Percentiles rank a stretch among this genome's conserved stretches.
phyloP scores from a whole-genome alignment of 1,284 basidiomycete species.

The Coniferiporia sulphurascens region DNA sequence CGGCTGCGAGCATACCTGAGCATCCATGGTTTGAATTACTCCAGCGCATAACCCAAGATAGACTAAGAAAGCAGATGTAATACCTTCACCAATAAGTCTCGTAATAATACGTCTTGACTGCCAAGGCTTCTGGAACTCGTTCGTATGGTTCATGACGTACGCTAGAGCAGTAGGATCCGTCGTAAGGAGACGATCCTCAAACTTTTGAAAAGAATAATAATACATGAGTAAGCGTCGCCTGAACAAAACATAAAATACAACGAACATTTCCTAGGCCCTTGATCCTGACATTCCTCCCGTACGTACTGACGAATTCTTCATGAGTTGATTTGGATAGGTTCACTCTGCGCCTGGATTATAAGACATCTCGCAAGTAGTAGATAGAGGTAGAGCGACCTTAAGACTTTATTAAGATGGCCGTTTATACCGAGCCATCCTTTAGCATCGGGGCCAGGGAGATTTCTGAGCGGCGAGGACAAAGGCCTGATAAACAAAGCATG shows the following conservation, averaged over 20 bases:
- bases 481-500: conserved; percentile 15
- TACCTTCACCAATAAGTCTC: conserved; percentile 63
- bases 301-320: conserved; percentile 17
- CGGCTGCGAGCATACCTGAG: conserved; percentile 63
- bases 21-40: background rate
- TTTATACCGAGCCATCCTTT: conserved; percentile 10
- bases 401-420: conserved; percentile 12
- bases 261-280: conserved; percentile 20
- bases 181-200: conserved; percentile 71
- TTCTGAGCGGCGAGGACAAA: conserved; percentile 19
- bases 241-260: background rate
- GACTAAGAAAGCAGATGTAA: too few species aligned
- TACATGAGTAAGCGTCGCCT: background rate
- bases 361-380: background rate
- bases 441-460: conserved; percentile 20
- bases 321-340: conserved; percentile 13
- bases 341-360: conserved; percentile 1
- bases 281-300: conserved; percentile 20
- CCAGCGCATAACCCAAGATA: too few species aligned
- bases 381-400: conserved; percentile 2
- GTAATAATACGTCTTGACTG: conserved; percentile 68
- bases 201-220: conserved; percentile 38
- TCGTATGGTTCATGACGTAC: conserved; percentile 64
- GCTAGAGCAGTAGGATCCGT: conserved; percentile 67
- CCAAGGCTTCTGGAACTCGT: conserved; percentile 76